Conservation (phyloP, 441 rosid species). For the Aleurites moluccanus region DNA sequence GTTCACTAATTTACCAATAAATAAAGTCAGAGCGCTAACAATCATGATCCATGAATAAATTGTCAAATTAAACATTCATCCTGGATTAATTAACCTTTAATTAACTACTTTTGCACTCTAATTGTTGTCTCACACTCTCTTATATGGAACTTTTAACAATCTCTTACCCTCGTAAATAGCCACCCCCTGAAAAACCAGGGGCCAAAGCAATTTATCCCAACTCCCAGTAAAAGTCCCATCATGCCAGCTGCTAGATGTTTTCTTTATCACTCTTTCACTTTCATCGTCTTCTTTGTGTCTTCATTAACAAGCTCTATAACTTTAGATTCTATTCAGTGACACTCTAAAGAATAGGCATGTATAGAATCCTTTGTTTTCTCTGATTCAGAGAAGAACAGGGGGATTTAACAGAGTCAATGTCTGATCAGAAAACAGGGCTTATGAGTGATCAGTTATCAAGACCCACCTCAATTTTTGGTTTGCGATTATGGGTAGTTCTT, state of each 20-base stretch:
- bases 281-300: background rate
- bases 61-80: background rate
- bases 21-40: background rate
- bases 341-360: background rate
- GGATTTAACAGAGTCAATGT: conserved; percentile 33
- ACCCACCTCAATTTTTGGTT: conserved; percentile 67
- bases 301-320: background rate
- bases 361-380: background rate
- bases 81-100: background rate
- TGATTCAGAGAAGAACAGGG: conserved; percentile 3
- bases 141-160: background rate
- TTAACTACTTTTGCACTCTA: background rate
- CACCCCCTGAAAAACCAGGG: background rate
- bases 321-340: background rate
- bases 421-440: conserved; percentile 19
- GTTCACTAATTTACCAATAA: background rate
- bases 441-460: conserved; percentile 63
- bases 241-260: conserved; percentile 32
- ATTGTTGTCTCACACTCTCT: background rate
- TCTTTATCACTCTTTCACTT: background rate
- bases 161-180: background rate
- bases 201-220: background rate
- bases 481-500: conserved; percentile 78
- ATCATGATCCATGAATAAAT: background rate
- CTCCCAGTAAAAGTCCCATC: conserved; percentile 26